Conservation (phyloP, 169 alveolate genomes). For the Plasmodium yoelii region DNA sequence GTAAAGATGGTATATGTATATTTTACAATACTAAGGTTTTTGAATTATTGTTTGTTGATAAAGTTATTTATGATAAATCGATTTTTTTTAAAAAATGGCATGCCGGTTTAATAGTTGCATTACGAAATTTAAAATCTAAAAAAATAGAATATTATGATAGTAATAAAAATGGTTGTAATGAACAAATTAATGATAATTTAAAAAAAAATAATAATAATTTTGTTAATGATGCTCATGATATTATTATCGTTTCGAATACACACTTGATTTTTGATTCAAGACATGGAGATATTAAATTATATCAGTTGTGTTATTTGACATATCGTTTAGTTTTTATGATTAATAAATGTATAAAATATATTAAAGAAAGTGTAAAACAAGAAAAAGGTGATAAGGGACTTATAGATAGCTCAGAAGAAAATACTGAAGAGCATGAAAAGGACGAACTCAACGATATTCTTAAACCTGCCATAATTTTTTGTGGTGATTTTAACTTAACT, state of each 20-base stretch:
- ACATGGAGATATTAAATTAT: slow-evolving; percentile 84
- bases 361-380: slow-evolving; percentile 13
- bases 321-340: slow-evolving; percentile 77
- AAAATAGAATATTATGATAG: slow-evolving; percentile 34
- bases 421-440: slow-evolving; percentile 6
- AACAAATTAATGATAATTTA: background rate
- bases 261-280: slow-evolving; percentile 84
- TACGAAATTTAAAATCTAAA: slow-evolving; percentile 71
- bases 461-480: slow-evolving; percentile 80
- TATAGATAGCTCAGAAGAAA: background rate
- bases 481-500: slow-evolving; percentile 86
- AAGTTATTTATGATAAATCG: slow-evolving; percentile 79
- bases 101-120: slow-evolving; percentile 83
- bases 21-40: slow-evolving; percentile 79
- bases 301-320: slow-evolving; percentile 81
- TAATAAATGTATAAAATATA: slow-evolving; percentile 52
- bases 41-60: slow-evolving; percentile 80
- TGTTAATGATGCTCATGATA: background rate
- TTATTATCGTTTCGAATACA: slow-evolving; percentile 80
- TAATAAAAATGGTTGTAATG: background rate
- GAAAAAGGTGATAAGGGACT: background rate
- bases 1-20: slow-evolving; percentile 83
- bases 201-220: slow-evolving; percentile 21
- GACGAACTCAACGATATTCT: slow-evolving; percentile 11
- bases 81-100: slow-evolving; percentile 75